Evolutionary conservation across 129 eudicot species (phyloP), one percentile per base, ranked within the genome.

Genomic region (Kitagawia praeruptora): DNA sequence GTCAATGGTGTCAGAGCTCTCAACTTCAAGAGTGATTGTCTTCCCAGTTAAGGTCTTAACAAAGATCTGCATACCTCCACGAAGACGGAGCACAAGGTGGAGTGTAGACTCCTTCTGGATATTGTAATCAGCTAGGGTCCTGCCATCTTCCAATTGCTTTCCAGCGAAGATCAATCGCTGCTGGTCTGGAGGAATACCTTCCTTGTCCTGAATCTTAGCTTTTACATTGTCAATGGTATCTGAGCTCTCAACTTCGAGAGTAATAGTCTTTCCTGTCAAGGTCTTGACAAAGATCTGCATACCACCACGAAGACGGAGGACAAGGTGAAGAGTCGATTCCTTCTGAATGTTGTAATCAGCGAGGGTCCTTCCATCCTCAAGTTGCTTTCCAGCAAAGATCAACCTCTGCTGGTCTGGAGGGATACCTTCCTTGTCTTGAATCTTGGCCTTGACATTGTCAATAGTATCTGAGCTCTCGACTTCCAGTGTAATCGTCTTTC

Each of bases 211-310:
- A 23, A 85, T 85, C 49, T 85, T 85, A 0, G 88, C 88, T 74
- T 85, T 85, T 4, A 85, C 88, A 16, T 85, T 85, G 39, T 85
- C 88, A 7, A 85, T 85, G 2, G 88, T 85, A 31, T 85, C 86
- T 0, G 89, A 86, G 19, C 86, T 82, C 48, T 86, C 89, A 0
- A 86, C 89, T 18, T 86, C 89, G 10, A 86, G 40, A 3, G 89
- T 86, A 4, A 86, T 86, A 0, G 89, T 86, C 51, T 86, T 86
- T 0, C 89, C 89, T 0, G 89, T 86, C 6, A 86, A 9, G 5
- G 86, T 86, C 37, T 86, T 86, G 5, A 86, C 86, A 4, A 85
- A 85, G 27, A 85, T 85, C 88, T 82, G 88, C 88, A 85, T 85
- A n/a, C 87, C 87, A 19, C 87, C 87, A 18, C 87, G 80, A 0